Base-by-base conservation (phyloP, 2,329 filamentous ascomycete genomes). In the Xenosphaeropsis pyriputrescens region DNA sequence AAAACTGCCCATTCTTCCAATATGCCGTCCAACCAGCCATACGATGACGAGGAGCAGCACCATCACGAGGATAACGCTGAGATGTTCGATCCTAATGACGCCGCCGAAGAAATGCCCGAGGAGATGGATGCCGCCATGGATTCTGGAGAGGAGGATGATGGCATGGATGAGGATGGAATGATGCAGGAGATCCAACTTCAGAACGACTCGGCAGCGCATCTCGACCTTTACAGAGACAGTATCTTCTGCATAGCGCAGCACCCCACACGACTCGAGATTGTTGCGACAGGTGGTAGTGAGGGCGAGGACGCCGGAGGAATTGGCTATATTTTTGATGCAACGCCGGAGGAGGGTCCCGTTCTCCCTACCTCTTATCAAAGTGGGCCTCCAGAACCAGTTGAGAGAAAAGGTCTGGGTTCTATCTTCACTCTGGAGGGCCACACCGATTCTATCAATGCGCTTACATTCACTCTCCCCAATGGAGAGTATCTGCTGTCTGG, bases 221-320 rank as follows among this genome's bases (percentile, higher is more conserved):
- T 96, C 54, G 91, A 96, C 64, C 60, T 63, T 29, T 85, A 95
- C 64, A 81, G 77, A 49, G 86, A 95, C 68, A 88, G 81, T 43
- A 82, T 98, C 53, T 98, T 95, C 65, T 77, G 84, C 60, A 91
- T 98, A 56, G 85, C 89, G 14, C 85, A 94, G 57, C 91, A 98
- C 57, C 91, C 91, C 4, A 65, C 76, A 6, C 70, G 82, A 53
- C 75, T 80, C 5, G 68, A 77, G 15, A 76, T 96, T 42, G 68
- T 96, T 42, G 81, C 88, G 3, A 94, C 91, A 0, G 91, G 91
- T 43, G 91, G 88, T 45, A 72, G 70, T 39, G 75, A 76, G 37
- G 79, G 79, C 29, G 79, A 84, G 50, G 53, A 57, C 39, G 43
- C 43, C 1, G 51, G 47, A 1, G 91, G 94, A 42, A 78, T 80